Evolutionary conservation across 768 basidiomycete species (phyloP).

Genomic region (Mycena venus): DNA sequence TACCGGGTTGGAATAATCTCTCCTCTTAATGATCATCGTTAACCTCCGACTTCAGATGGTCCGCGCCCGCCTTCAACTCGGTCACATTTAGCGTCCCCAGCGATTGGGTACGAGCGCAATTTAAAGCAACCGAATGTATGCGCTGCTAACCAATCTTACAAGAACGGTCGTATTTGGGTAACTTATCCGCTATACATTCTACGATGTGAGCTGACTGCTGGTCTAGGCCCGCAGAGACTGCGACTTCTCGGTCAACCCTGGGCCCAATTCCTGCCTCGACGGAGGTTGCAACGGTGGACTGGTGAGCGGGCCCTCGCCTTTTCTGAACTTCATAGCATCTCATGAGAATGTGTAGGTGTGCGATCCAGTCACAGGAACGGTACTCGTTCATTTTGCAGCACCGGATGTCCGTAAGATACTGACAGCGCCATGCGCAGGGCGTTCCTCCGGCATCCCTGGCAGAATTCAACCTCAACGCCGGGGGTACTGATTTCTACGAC

Average conservation of each 20-base stretch:
- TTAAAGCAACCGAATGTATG: not conserved
- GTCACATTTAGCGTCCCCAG: not conserved
- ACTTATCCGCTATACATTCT: not conserved
- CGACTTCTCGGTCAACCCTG: not conserved
- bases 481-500: slow-evolving; percentile 63
- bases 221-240: not conserved
- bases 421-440: not conserved
- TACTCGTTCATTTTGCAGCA: not conserved
- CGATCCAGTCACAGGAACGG: not conserved
- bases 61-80: not conserved
- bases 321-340: not conserved
- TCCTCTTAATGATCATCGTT: not conserved
- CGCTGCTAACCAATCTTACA: not conserved
- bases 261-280: not conserved
- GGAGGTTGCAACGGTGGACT: not conserved
- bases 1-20: not conserved
- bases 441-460: slow-evolving; percentile 71
- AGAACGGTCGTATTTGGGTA: not conserved
- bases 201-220: not conserved
- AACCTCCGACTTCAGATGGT: not conserved
- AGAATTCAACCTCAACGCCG: slow-evolving; percentile 72
- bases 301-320: not conserved
- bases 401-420: not conserved
- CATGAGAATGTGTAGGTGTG: not conserved
- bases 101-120: not conserved